Evolutionary conservation across 257 asterid genomes (phyloP).

Genomic region (Solanum pimpinellifolium): DNA sequence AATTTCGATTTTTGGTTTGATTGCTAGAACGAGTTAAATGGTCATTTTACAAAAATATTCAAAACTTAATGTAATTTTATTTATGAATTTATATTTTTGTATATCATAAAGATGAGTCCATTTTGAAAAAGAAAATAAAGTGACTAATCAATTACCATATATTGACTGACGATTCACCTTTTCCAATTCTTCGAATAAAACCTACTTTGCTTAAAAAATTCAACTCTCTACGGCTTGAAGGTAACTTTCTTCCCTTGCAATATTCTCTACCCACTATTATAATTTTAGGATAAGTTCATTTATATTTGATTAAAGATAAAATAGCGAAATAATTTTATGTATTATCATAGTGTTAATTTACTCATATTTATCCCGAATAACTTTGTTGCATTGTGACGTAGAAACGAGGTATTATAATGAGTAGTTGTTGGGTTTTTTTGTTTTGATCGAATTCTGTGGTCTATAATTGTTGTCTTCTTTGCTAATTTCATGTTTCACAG

Average conservation of each 20-base stretch:
- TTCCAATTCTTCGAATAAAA: neutral
- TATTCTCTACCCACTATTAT: neutral
- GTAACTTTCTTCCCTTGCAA: neutral
- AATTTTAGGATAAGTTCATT: too few species aligned
- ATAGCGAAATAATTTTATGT: neutral
- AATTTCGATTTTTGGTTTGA: neutral
- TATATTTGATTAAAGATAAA: neutral
- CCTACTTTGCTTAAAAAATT: neutral
- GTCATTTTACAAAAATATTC: too few species aligned
- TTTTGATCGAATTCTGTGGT: too few species aligned
- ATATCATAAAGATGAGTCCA: neutral
- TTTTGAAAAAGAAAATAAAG: too few species aligned
- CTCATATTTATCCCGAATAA: neutral
- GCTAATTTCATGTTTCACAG: neutral
- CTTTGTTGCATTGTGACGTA: neutral
- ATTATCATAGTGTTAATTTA: too few species aligned
- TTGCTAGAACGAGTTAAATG: too few species aligned
- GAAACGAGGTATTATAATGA: too few species aligned
- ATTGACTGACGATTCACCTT: neutral
- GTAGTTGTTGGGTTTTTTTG: neutral
- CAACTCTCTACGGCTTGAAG: neutral
- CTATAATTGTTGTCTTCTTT: neutral
- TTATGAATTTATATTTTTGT: too few species aligned
- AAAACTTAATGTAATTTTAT: too few species aligned
- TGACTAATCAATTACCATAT: neutral